Evolutionary conservation across 176 grass and related monocot species (phyloP), one percentile per base, ranked within the genome.

Genomic region (Bothriochloa decipiens): DNA sequence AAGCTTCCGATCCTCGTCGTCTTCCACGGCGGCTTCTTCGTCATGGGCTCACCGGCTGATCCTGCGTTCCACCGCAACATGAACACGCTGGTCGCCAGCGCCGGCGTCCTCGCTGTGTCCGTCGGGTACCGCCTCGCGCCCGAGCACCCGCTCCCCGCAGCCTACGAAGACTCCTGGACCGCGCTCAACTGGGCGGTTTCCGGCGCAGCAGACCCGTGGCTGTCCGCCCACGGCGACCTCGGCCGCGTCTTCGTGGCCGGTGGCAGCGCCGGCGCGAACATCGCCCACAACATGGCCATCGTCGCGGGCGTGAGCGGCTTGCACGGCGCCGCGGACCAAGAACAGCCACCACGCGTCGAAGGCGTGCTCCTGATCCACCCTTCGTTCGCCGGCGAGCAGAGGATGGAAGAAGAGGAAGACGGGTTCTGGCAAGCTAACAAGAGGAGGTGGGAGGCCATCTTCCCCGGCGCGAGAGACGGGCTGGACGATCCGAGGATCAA

Each of bases 61-160:
- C 64, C 70, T 1, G 63, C 0, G 1, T 37, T 74, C 78, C 80
- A 87, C 61, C n/a, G 67, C 79, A 84, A 87, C 79, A 50, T 89
- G 53, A 93, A 90, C 70, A 68, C 70, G 27, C 70, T 93, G 17
- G 89, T 58, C 2, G 68, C 85, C 1, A 43, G 55, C 15, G 82
- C 89, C 22, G 12, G 75, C 11, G 74, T 72, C 28, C 3, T 97
- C 63, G 71, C 40, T 1, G 85, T 97, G 28, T 92, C 93, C 4
- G 93, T 92, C 11, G 63, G 88, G 57, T 95, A 91, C 84, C 88
- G 94, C 61, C 84, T 90, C 4, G 91, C 91, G 16, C 94, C 94
- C 0, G 91, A 97, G 84, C 70, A 97, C 79, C 81, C 66, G 37
- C 82, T 97, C 67, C 92, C 88, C 32, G 78, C 71, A 4, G 87